Conservation (phyloP, 169 alveolate genomes). For the Cryptosporidium sp. region DNA sequence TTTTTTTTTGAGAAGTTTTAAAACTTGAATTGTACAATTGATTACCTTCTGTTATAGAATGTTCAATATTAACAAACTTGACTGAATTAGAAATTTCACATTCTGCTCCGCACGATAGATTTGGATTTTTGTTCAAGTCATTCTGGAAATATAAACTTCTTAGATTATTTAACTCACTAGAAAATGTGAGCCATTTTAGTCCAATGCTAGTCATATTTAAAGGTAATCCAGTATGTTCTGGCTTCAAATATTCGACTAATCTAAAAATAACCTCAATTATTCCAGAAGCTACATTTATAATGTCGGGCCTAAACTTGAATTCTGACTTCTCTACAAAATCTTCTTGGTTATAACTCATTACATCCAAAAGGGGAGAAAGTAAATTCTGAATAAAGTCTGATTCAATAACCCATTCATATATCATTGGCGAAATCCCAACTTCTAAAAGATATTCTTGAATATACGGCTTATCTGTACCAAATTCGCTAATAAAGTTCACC, state of each 20-base stretch:
- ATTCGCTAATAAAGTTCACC: background rate
- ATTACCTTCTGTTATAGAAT: background rate
- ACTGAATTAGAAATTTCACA: background rate
- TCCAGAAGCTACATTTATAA: background rate
- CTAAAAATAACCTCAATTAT: constrained; percentile 36
- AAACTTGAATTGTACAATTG: background rate
- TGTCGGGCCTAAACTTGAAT: background rate
- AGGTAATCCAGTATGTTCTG: constrained; percentile 58
- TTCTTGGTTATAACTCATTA: background rate
- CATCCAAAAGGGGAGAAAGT: background rate
- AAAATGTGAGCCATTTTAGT: constrained; percentile 7
- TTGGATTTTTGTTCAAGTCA: background rate
- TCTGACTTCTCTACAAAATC: background rate
- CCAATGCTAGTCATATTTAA: constrained; percentile 57
- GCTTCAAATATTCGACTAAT: constrained; percentile 38
- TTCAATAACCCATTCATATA: constrained; percentile 45
- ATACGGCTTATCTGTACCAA: background rate
- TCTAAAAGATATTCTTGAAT: background rate
- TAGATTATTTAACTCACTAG: background rate
- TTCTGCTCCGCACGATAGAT: background rate
- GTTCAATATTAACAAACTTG: background rate
- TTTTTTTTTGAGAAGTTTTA: background rate
- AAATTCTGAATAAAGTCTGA: constrained; percentile 12
- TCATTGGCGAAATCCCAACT: constrained; percentile 3
- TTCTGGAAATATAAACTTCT: background rate